Evolutionary conservation across 805 yeast genomes (phyloP), one percentile per base, ranked within the genome.

Genomic region (Vanderwaltozyma polyspora): DNA sequence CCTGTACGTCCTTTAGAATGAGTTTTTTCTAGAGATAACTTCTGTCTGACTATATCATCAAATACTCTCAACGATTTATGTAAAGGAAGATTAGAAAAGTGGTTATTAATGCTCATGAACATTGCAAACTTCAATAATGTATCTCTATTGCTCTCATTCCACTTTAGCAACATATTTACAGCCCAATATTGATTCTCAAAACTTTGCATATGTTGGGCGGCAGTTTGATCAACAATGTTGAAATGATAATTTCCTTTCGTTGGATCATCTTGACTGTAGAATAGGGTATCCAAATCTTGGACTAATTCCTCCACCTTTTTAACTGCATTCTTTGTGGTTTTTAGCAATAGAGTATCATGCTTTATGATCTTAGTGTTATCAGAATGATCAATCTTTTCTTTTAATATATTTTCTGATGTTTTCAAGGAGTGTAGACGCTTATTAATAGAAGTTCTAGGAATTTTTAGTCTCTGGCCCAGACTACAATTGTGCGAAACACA

Each of bases 141-240:
- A 46, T 85, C 74, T 36, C 95, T 63, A 8, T 76, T 68, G 3
- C 61, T 51, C 40, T 80, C 76, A 54, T 81, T 79, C 95, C 95
- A 86, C 44, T 76, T 80, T 44, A 86, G 51, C 46, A 77, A 72
- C 54, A 84, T 66, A 36, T 79, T 74, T 44, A 85, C 86, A 16
- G 84, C 60, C 39, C 77, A 71, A 54, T 79, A 84, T 32, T 85
- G 62, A 51, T 87, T 86, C 39, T 54, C 36, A 19, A 49, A 52
- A 8, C 32, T 35, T 9, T 49, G 28, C 27, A 51, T 44, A 18
- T 42, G 34, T 15, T 40, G 54, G 28, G 45, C 19, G 10, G 32
- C 25, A 11, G 24, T 21, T 12, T 34, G 55, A 5, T 48, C 43
- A 2, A 36, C 36, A 5, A 63, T 48, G 22, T 61, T 51, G 9